A percentile compares a stretch with the other conserved stretches of the same genome.
Conservation (phyloP, 352 stramenopile genomes). For the Pythium rishiriense region DNA sequence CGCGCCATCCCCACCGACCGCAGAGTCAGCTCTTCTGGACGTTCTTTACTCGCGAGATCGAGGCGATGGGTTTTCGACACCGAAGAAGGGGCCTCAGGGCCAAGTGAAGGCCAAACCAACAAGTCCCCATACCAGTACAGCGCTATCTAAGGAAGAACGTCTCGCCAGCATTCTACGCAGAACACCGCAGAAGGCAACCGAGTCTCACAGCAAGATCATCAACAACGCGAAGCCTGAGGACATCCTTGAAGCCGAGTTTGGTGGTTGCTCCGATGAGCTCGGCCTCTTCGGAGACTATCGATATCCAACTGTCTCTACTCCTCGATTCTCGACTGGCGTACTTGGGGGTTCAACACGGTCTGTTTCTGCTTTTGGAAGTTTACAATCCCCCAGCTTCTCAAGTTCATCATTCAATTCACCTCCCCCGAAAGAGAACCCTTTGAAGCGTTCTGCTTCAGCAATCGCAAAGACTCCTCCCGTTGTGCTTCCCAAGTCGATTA, state of each 20-base stretch:
- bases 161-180: conserved; percentile 8
- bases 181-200: conserved; percentile 13
- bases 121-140: not conserved
- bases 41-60: conserved; percentile 23
- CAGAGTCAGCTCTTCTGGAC: conserved; percentile 13
- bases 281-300: conserved; percentile 33
- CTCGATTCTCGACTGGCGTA: conserved; percentile 4
- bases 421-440: conserved; percentile 23
- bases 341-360: not conserved
- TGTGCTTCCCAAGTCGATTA: not conserved
- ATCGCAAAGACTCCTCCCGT: conserved; percentile 36
- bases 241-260: conserved; percentile 36
- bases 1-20: conserved; percentile 10
- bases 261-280: conserved; percentile 26
- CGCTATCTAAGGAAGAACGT: conserved; percentile 3
- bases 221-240: conserved; percentile 30
- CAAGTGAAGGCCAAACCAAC: too few species aligned
- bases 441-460: conserved; percentile 34
- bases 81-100: conserved; percentile 11
- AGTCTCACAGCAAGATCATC: conserved; percentile 33
- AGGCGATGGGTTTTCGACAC: conserved; percentile 13
- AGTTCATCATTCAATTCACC: conserved; percentile 18
- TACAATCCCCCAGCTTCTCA: conserved; percentile 20
- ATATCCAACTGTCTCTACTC: conserved; percentile 28
- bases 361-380: not conserved